Conservation (phyloP, 768 basidiomycete genomes). For the Auricularia heimuer region DNA sequence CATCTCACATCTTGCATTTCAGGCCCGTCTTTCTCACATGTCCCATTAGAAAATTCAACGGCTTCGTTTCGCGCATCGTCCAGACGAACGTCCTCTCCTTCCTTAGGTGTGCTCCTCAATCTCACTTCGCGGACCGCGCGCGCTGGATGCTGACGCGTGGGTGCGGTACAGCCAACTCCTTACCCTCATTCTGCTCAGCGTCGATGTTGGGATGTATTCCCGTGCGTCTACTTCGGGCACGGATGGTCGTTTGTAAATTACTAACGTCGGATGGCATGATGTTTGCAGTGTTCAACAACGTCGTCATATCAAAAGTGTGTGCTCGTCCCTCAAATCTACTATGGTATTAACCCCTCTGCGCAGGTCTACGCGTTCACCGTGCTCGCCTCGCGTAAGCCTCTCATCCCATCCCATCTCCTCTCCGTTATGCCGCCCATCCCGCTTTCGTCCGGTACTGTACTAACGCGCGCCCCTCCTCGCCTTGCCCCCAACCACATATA, state of each 20-base stretch:
- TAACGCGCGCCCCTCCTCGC: no score
- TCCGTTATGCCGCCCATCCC: no score
- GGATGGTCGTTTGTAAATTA: no score
- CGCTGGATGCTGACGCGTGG: neutral
- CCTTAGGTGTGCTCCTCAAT: neutral
- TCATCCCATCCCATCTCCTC: neutral
- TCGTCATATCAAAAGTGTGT: neutral
- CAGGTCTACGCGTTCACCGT: neutral
- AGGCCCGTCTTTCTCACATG: neutral
- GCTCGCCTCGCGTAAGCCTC: neutral
- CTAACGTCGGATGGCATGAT: neutral
- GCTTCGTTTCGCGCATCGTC: neutral
- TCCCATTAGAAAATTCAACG: neutral
- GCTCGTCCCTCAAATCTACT: neutral
- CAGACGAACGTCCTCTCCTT: neutral
- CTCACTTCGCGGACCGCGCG: neutral
- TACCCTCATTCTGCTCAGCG: neutral
- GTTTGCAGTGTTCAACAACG: neutral
- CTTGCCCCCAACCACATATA: neutral
- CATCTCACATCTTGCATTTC: neutral
- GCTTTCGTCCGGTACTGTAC: no score
- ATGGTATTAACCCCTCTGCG: neutral
- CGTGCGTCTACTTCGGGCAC: neutral
- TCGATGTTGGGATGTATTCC: neutral
- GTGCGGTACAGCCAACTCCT: neutral